A percentile compares a stretch with the other conserved stretches of the same genome.
Evolutionary conservation across 2,329 filamentous ascomycete species (phyloP).

Genomic region (Lasiodiplodia sp.): DNA sequence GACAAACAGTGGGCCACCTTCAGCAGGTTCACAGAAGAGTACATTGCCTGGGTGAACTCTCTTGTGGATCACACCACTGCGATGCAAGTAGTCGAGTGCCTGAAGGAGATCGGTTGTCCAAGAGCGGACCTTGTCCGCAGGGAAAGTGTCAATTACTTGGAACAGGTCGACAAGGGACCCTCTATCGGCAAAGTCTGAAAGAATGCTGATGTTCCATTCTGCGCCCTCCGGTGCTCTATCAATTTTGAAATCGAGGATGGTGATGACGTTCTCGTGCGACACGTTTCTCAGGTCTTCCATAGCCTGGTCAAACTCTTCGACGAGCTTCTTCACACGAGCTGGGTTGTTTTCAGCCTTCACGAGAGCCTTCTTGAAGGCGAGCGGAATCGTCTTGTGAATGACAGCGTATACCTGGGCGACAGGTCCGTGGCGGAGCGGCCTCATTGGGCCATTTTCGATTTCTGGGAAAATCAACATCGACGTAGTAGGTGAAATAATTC

Average conservation of each 20-base stretch:
- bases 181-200: constrained; percentile 80
- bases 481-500: constrained; percentile 60
- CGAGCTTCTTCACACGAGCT: constrained; percentile 74
- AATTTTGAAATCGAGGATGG: constrained; percentile 84
- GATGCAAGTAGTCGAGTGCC: constrained; percentile 85
- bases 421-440: constrained; percentile 53
- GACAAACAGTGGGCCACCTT: constrained; percentile 71
- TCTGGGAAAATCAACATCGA: constrained; percentile 73
- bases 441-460: constrained; percentile 57
- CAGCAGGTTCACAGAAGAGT: constrained; percentile 73
- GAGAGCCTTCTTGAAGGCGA: constrained; percentile 67
- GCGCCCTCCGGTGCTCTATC: constrained; percentile 51
- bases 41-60: constrained; percentile 83
- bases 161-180: constrained; percentile 84
- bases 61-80: constrained; percentile 82
- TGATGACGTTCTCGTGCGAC: constrained; percentile 77
- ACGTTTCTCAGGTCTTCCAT: constrained; percentile 78
- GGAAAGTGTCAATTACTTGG: constrained; percentile 76
- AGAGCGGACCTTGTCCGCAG: constrained; percentile 77
- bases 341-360: constrained; percentile 63
- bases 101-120: constrained; percentile 95
- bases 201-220: constrained; percentile 75
- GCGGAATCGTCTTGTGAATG: constrained; percentile 63
- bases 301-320: constrained; percentile 78
- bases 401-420: constrained; percentile 76